These are phyloP conservation scores for Aspergillus aculeatus DNA, from an alignment of 2,329 filamentous ascomycete species.

Conservation along the genomic window DNA sequence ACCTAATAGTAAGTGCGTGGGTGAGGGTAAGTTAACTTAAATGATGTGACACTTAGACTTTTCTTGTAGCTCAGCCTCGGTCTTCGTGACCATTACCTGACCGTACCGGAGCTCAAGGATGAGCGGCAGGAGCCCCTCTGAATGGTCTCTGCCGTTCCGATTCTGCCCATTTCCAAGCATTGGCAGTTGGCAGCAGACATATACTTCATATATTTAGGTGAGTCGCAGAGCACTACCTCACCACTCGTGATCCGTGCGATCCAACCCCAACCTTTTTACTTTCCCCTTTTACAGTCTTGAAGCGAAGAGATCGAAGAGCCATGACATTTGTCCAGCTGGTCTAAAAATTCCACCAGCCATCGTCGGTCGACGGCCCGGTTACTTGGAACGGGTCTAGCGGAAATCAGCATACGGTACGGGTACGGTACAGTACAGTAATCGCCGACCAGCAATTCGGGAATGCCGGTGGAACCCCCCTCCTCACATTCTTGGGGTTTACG, in stretches of 20 bases:
- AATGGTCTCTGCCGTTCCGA: neutral
- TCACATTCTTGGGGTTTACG: conserved; percentile 13
- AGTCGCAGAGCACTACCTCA: no score
- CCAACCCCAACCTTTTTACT: neutral
- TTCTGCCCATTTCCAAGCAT: neutral
- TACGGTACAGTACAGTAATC: conserved; percentile 11
- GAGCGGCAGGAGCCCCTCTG: neutral
- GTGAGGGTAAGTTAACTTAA: no score
- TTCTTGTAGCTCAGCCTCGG: conserved; percentile 9
- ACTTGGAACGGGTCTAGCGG: neutral
- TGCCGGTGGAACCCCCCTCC: conserved; percentile 15
- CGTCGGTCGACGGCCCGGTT: neutral
- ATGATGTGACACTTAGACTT: conserved; percentile 4
- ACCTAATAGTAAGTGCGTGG: conserved; percentile 1
- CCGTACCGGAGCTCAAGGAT: conserved; percentile 11
- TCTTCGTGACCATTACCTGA: conserved; percentile 8
- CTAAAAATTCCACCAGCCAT: neutral
- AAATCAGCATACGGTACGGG: neutral
- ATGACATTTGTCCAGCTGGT: neutral
- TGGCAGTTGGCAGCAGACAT: neutral
- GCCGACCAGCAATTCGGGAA: conserved; percentile 17
- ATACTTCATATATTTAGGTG: no score
- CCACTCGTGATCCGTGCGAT: neutral
- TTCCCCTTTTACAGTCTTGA: neutral
- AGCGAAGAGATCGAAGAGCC: neutral